Evolutionary conservation across 2,329 filamentous ascomycete genomes (phyloP), one percentile per base, ranked within the genome.

Genomic region (Dactylellina parvicollis): DNA sequence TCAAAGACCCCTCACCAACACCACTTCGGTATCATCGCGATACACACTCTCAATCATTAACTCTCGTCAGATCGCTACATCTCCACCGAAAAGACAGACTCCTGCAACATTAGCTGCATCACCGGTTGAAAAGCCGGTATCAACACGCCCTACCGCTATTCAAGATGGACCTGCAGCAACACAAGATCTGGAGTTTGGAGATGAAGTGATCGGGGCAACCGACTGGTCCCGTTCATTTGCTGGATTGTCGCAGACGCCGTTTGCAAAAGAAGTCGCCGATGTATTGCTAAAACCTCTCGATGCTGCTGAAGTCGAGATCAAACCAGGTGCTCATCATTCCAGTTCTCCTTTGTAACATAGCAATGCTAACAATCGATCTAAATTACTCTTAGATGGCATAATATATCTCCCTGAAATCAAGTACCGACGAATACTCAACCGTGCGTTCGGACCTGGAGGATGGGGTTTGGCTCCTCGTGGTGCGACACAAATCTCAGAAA

Each of bases 401-500:
- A 84, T 98, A 71, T 99, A 98, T 80, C 84, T 99, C 69, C 95
- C 95, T 10, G 95, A 99, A 85, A 98, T 99, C 84, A 97, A 98
- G 83, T 99, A 99, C 83, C 85, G 95, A 46, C 85, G 94, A 75
- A 94, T 96, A 75, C 82, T 99, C 78, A 97, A 98, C 81, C 84
- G 85, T 78, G 92, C 92, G 0, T 99, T 99, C 82, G 94, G 95
- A 0, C 95, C 95, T 0, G 95, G 96, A 60, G 95, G 91, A 4
- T 99, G 95, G 95, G 95, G 95, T 0, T 83, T 99, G 61, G 94
- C 94, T 64, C 95, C 95, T 8, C 85, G 93, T 69, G 90, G 92
- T 14, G 91, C 96, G 80, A 88, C 91, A 56, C 89, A 92, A 10
- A 91, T 96, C 0, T 92, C 91, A n/a, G 87, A 88, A 28, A 92